Conservation (phyloP, 2,329 filamentous ascomycete species). For the Aspergillus sp. region DNA sequence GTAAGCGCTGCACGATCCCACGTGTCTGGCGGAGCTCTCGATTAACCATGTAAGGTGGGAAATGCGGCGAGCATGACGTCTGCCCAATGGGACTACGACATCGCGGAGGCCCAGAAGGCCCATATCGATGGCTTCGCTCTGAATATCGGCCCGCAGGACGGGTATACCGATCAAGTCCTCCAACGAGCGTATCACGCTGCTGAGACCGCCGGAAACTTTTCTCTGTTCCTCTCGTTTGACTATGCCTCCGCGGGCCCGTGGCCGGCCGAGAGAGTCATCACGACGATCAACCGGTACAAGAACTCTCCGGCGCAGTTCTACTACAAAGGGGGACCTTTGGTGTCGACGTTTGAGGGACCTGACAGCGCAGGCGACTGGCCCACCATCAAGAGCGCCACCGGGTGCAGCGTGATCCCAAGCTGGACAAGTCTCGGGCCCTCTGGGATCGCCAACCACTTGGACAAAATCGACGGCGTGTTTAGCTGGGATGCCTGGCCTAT, state of each 20-base stretch:
- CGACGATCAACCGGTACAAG: slow-evolving; percentile 18
- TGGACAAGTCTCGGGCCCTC: slow-evolving; percentile 28
- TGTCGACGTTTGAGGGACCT: slow-evolving; percentile 37
- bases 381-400: slow-evolving; percentile 29
- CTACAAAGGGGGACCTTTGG: slow-evolving; percentile 23
- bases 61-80: slow-evolving; percentile 16
- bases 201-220: slow-evolving; percentile 19
- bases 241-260: slow-evolving; percentile 22
- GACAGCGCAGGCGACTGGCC: slow-evolving; percentile 34
- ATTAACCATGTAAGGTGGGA: slow-evolving; percentile 12
- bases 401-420: slow-evolving; percentile 36
- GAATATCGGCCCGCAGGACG: slow-evolving; percentile 24
- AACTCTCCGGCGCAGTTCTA: slow-evolving; percentile 15
- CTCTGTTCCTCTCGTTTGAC: slow-evolving; percentile 27
- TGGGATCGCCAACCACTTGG: slow-evolving; percentile 18
- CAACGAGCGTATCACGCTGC: slow-evolving; percentile 21
- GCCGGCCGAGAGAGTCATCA: slow-evolving; percentile 18
- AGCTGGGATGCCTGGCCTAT: slow-evolving; percentile 39
- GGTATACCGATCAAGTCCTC: slow-evolving; percentile 19
- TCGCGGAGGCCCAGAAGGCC: slow-evolving; percentile 17
- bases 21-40: background rate
- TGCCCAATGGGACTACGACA: slow-evolving; percentile 18
- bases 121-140: slow-evolving; percentile 25
- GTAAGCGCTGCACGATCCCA: slow-evolving; percentile 12
- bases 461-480: slow-evolving; percentile 31